These are phyloP conservation scores for Onygenales sp. DNA, from an alignment of 2,329 filamentous ascomycete genomes.

Conservation along the genomic window DNA sequence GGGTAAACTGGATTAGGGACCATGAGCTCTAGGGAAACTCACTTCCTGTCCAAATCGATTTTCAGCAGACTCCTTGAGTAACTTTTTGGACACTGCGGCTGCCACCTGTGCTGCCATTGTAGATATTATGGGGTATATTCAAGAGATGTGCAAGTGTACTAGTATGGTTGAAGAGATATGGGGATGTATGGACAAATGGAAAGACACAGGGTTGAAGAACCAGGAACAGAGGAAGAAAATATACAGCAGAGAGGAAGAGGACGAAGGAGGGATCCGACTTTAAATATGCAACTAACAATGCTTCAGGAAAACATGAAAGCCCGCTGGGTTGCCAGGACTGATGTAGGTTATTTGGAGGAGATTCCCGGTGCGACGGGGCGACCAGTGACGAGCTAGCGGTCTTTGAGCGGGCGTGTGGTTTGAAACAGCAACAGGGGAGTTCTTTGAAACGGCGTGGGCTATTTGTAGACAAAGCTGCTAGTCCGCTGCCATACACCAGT, in stretches of 20 bases:
- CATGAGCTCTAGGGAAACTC: slow-evolving; percentile 2
- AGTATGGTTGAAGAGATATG: background rate
- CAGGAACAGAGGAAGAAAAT: background rate
- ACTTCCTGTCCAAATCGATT: slow-evolving; percentile 36
- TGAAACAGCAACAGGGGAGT: background rate
- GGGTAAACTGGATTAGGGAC: background rate
- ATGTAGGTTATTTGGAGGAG: background rate
- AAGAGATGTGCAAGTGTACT: background rate
- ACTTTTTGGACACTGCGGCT: slow-evolving; percentile 22
- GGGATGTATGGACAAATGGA: background rate
- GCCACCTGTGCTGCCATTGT: slow-evolving; percentile 14
- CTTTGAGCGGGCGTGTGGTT: background rate
- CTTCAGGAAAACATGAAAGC: background rate
- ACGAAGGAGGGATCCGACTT: background rate
- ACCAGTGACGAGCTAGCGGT: background rate
- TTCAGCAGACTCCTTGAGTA: slow-evolving; percentile 28
- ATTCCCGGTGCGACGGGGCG: background rate
- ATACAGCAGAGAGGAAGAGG: background rate
- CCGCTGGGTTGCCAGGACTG: background rate
- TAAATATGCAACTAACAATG: background rate
- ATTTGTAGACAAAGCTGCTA: background rate
- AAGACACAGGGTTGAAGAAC: background rate
- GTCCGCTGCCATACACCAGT: background rate
- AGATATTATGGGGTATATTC: background rate
- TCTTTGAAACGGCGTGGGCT: background rate